These are phyloP conservation scores for Bolboschoenus planiculmis DNA, from an alignment of 176 grass and related monocot genomes.

Conservation along the genomic window DNA sequence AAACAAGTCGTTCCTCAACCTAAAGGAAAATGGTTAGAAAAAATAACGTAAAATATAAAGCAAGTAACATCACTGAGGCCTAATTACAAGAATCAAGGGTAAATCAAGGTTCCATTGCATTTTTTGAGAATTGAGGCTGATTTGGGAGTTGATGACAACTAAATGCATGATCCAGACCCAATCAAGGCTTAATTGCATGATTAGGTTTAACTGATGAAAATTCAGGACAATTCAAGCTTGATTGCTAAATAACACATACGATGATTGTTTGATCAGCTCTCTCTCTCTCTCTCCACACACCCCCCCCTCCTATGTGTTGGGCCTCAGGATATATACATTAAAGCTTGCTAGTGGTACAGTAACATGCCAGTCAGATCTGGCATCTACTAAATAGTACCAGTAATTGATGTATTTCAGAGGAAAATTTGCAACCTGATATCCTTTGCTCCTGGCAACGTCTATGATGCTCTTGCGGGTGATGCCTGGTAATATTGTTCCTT, in stretches of 20 bases:
- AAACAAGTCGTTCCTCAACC: constrained; percentile 76
- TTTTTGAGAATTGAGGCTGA: background rate
- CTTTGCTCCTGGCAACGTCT: constrained; percentile 69
- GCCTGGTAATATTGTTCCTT: constrained; percentile 94
- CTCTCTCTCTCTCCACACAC: background rate
- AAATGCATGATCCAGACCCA: background rate
- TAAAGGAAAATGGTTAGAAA: constrained; percentile 25
- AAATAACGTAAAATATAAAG: background rate
- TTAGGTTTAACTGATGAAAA: background rate
- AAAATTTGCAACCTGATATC: constrained; percentile 55
- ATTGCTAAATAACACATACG: background rate
- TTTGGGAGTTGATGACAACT: background rate
- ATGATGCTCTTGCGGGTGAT: constrained; percentile 99
- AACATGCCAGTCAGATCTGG: background rate
- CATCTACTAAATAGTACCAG: constrained; percentile 1
- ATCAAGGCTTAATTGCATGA: background rate
- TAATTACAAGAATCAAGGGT: background rate
- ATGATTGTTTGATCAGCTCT: background rate
- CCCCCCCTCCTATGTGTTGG: background rate
- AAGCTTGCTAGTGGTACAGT: background rate
- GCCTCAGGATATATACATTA: background rate
- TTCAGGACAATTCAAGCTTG: background rate
- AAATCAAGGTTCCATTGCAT: background rate
- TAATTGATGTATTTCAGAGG: background rate
- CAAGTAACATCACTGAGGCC: background rate